Conservation (phyloP, 2,329 filamentous ascomycete species). For the Mycogone perniciosa region DNA sequence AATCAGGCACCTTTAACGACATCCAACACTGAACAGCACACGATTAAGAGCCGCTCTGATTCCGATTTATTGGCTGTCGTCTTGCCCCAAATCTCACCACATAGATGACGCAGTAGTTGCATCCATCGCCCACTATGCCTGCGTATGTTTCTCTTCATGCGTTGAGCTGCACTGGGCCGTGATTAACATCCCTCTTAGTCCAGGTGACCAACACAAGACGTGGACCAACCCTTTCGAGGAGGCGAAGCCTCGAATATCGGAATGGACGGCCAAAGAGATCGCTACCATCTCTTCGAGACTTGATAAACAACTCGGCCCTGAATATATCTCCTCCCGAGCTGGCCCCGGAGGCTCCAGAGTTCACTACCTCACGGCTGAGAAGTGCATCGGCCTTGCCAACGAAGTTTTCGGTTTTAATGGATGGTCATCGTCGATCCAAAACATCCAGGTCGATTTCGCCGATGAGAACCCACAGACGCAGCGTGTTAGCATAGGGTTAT, state of each 20-base stretch:
- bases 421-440: constrained; percentile 94
- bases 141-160: constrained; percentile 30
- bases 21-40: neutral
- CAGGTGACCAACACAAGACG: constrained; percentile 56
- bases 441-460: constrained; percentile 91
- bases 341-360: constrained; percentile 81
- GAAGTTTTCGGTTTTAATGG: constrained; percentile 96
- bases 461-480: constrained; percentile 75
- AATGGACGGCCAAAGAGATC: constrained; percentile 86
- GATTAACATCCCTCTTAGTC: constrained; percentile 37
- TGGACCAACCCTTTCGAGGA: constrained; percentile 79
- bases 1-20: neutral
- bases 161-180: neutral
- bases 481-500: constrained; percentile 78
- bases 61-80: neutral
- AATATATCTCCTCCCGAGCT: constrained; percentile 83
- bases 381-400: constrained; percentile 91
- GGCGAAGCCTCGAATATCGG: constrained; percentile 57
- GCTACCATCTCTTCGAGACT: constrained; percentile 80
- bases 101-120: constrained; percentile 20
- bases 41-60: neutral
- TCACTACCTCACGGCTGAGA: constrained; percentile 92
- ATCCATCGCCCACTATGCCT: constrained; percentile 32
- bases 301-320: constrained; percentile 89
- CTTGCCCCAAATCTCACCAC: neutral